Conservation (phyloP, 192 early-diverging fungal species). For the Thamnidium elegans region DNA sequence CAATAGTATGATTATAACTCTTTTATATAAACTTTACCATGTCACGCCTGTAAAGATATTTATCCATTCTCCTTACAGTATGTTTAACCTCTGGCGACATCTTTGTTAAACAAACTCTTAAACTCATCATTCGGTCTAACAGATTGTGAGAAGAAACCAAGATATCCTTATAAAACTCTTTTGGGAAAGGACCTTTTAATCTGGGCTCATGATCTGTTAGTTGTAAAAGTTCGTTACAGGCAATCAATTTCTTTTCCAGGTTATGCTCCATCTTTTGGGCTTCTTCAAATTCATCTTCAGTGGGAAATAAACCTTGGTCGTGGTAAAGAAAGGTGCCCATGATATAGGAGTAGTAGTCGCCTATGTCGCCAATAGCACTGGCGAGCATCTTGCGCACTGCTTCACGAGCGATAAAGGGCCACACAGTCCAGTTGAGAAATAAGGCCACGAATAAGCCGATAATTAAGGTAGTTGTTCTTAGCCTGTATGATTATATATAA, state of each 20-base stretch:
- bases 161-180: slow-evolving; percentile 59
- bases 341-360: slow-evolving; percentile 63
- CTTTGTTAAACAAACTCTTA: slow-evolving; percentile 45
- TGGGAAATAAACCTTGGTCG: slow-evolving; percentile 27
- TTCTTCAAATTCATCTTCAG: slow-evolving; percentile 14
- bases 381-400: slow-evolving; percentile 55
- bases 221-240: slow-evolving; percentile 43
- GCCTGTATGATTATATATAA: slow-evolving; percentile 22
- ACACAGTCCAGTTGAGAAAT: slow-evolving; percentile 44
- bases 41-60: slow-evolving; percentile 43
- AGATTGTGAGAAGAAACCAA: slow-evolving; percentile 66
- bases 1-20: background rate
- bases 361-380: slow-evolving; percentile 38
- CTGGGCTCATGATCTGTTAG: slow-evolving; percentile 72
- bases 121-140: slow-evolving; percentile 66
- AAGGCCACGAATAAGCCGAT: slow-evolving; percentile 59
- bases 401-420: slow-evolving; percentile 74
- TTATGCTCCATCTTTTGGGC: slow-evolving; percentile 24
- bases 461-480: slow-evolving; percentile 52
- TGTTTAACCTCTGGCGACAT: slow-evolving; percentile 39
- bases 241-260: slow-evolving; percentile 18
- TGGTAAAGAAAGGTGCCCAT: slow-evolving; percentile 62
- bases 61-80: slow-evolving; percentile 28
- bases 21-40: slow-evolving; percentile 35
- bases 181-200: slow-evolving; percentile 69